phyloP scores from a whole-genome alignment of 306 rosid species.

The Medicago ruthenica region DNA sequence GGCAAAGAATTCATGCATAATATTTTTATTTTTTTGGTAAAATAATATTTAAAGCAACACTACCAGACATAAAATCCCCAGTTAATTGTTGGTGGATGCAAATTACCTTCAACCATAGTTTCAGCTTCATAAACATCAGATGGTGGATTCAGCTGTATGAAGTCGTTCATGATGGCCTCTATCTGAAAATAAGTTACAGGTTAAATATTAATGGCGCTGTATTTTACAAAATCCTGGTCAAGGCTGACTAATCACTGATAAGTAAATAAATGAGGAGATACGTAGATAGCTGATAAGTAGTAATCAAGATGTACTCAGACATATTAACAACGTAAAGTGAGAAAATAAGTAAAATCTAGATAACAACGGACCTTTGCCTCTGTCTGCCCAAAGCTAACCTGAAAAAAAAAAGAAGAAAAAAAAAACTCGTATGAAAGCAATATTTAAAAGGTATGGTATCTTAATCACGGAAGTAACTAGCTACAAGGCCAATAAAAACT shows the following conservation, averaged over 20 bases:
- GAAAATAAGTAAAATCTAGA: conserved; percentile 34
- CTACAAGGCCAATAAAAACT: conserved; percentile 35
- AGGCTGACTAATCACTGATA: conserved; percentile 21
- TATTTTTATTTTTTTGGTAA: background rate
- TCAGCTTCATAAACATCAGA: conserved; percentile 84
- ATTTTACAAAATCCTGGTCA: conserved; percentile 24
- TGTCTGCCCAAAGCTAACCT: conserved; percentile 95
- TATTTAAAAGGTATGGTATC: conserved; percentile 33
- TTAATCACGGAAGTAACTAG: conserved; percentile 18
- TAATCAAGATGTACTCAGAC: background rate
- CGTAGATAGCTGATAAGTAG: background rate
- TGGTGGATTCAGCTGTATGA: conserved; percentile 87
- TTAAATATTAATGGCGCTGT: conserved; percentile 7
- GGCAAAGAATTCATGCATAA: conserved; percentile 22
- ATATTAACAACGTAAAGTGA: background rate
- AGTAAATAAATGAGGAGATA: conserved; percentile 4
- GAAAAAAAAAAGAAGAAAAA: conserved; percentile 56
- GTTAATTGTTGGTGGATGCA: conserved; percentile 27
- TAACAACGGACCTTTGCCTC: conserved; percentile 84
- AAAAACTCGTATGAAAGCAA: conserved; percentile 40
- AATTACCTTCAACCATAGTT: conserved; percentile 96
- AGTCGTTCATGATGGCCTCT: conserved; percentile 94
- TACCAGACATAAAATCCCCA: conserved; percentile 37
- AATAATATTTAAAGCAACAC: background rate
- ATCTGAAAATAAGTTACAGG: conserved; percentile 63